Evolutionary conservation across 2,329 filamentous ascomycete genomes (phyloP), one percentile per base, ranked within the genome.

Genomic region (Pseudogymnoascus sp.): DNA sequence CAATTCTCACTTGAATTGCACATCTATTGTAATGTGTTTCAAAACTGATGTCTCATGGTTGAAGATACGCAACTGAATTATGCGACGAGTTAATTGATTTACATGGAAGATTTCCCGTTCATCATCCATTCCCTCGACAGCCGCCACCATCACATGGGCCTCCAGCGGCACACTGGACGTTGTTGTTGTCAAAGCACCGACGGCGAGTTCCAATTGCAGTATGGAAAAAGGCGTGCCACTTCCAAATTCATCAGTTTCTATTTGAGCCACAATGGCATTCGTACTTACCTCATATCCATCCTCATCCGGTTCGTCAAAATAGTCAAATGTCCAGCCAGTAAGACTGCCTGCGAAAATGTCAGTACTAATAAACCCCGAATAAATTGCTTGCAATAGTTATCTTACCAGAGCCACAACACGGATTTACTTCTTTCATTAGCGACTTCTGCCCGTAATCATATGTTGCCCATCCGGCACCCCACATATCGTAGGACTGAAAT

Each of bases 281-380:
- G 10, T 55, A 55, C 26, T 45, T 63, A 63, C 62, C 55, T 65
- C 62, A 60, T 65, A 65, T 35, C 63, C 63, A 26, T 65, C 60
- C 19, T 65, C 60, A 62, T 65, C 63, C 8, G 62, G 63, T 52
- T 65, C 16, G 59, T 63, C 63, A 19, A 60, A 65, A 39, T 72
- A 71, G 19, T 69, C 61, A 61, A 72, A 72, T 62, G 63, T 69
- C 69, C 68, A 72, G 16, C 37, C 60, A 16, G 69, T 68, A 49
- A 65, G 45, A 63, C 62, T 63, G 26, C 63, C 63, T 60, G 61
- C 31, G 31, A 49, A 60, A 55, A 61, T 41, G 16, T 55, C 8
- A 55, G 16, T 2, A 55, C 16, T 4, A 10, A 19, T 8, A 19
- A 31, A 16, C 16, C 16, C 12, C 10, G 29, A 19, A 55, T 55